A percentile compares a stretch with the other conserved stretches of the same genome.
Evolutionary conservation across 495 filamentous ascomycete genomes (phyloP).

Genomic region (Aspergillus sparsus): DNA sequence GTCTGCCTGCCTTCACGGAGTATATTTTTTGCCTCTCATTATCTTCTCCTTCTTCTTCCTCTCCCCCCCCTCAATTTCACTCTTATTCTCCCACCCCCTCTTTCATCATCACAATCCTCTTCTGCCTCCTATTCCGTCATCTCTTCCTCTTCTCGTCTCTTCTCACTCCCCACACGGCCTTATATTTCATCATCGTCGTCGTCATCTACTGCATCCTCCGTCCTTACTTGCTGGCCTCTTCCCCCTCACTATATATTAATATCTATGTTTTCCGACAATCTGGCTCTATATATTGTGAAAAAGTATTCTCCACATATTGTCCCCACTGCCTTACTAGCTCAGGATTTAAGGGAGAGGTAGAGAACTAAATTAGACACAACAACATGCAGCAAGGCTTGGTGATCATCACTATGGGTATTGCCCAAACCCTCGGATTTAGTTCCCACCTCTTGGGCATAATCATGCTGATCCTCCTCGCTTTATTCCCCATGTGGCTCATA

Average conservation of each 20-base stretch:
- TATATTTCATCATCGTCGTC: not conserved
- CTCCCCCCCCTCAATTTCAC: not conserved
- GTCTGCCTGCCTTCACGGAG: no score
- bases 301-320: no score
- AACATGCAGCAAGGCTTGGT: slow-evolving; percentile 8
- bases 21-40: not conserved
- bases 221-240: no score
- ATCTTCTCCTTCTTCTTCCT: not conserved
- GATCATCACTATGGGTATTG: slow-evolving; percentile 11
- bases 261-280: no score
- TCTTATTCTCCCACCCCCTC: not conserved
- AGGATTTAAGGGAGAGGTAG: no score
- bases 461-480: not conserved
- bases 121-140: not conserved
- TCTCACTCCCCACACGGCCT: not conserved
- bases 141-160: not conserved
- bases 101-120: not conserved
- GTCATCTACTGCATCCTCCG: no score
- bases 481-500: slow-evolving; percentile 2
- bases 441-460: not conserved
- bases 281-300: no score
- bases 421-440: slow-evolving; percentile 1
- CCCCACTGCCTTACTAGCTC: no score
- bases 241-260: no score
- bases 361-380: not conserved